phyloP scores from a whole-genome alignment of 2,329 filamentous ascomycete species.

The Trichophyton benhamiae region DNA sequence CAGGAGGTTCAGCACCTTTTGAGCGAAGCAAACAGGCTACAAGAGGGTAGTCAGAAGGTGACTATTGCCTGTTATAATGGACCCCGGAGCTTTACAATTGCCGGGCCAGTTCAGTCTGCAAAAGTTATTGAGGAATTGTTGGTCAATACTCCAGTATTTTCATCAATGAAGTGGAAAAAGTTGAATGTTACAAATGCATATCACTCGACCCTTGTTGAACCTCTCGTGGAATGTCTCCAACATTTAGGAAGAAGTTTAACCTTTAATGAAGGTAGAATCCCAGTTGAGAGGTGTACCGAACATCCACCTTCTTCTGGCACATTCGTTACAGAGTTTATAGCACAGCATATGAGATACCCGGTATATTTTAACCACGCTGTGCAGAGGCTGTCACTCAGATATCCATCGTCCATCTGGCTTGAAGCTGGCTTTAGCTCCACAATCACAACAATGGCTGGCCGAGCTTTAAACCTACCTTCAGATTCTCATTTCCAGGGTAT shows the following conservation, averaged over 20 bases:
- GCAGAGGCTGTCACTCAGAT: slow-evolving; percentile 24
- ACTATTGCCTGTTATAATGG: slow-evolving; percentile 19
- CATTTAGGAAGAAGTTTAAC: slow-evolving; percentile 13
- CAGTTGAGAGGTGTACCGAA: slow-evolving; percentile 14
- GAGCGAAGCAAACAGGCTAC: slow-evolving; percentile 14
- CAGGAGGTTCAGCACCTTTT: slow-evolving; percentile 19
- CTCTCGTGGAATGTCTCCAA: slow-evolving; percentile 13
- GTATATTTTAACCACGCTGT: slow-evolving; percentile 37
- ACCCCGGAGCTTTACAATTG: slow-evolving; percentile 6
- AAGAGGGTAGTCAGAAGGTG: slow-evolving; percentile 15
- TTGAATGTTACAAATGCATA: slow-evolving; percentile 34
- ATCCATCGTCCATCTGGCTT: slow-evolving; percentile 24
- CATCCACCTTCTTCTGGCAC: not conserved
- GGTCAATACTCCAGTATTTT: slow-evolving; percentile 15
- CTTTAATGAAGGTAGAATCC: slow-evolving; percentile 17
- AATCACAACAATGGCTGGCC: slow-evolving; percentile 18
- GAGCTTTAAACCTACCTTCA: slow-evolving; percentile 15
- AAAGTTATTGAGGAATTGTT: slow-evolving; percentile 7
- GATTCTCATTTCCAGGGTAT: slow-evolving; percentile 4
- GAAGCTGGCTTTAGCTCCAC: slow-evolving; percentile 34
- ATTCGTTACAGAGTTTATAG: slow-evolving; percentile 13
- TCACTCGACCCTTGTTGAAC: slow-evolving; percentile 27
- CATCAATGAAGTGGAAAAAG: slow-evolving; percentile 9
- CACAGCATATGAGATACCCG: slow-evolving; percentile 30
- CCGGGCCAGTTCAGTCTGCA: slow-evolving; percentile 9